Percentiles rank a stretch among this genome's conserved stretches.
Conservation (phyloP, 2,329 filamentous ascomycete genomes). For the Cordyceps pruinosa region DNA sequence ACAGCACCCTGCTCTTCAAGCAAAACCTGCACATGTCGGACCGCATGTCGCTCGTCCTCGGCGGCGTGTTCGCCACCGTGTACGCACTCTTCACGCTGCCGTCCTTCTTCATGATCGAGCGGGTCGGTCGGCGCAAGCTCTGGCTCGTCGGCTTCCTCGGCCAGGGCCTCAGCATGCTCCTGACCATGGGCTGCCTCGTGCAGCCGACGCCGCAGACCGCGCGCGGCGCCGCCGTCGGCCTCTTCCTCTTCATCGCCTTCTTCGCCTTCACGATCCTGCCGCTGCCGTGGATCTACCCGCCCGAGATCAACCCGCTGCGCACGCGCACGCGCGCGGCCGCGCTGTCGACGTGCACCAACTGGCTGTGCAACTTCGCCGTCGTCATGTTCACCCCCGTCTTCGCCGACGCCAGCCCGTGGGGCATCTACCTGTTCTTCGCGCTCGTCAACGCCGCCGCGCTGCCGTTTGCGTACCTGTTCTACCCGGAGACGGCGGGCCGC, state of each 20-base stretch:
- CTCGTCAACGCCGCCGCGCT: conserved; percentile 46
- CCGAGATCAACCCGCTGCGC: conserved; percentile 33
- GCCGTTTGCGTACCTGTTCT: conserved; percentile 46
- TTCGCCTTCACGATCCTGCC: conserved; percentile 43
- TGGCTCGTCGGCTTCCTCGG: too few relatives aligned
- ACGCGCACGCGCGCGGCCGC: conserved; percentile 32
- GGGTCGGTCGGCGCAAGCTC: too few relatives aligned
- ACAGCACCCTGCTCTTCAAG: too few relatives aligned
- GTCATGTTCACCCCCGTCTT: conserved; percentile 32
- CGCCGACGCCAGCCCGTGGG: conserved; percentile 39
- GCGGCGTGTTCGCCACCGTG: too few relatives aligned
- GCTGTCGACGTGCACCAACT: conserved; percentile 30
- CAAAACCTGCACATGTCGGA: too few relatives aligned
- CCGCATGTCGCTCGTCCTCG: too few relatives aligned
- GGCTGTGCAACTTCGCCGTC: conserved; percentile 35
- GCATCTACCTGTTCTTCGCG: conserved; percentile 45
- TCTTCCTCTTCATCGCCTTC: conserved; percentile 51
- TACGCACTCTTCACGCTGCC: too few relatives aligned
- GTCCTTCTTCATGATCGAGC: too few relatives aligned
- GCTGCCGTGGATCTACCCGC: conserved; percentile 38
- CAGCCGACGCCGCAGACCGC: too few relatives aligned
- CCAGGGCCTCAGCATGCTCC: too few relatives aligned
- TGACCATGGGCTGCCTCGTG: too few relatives aligned
- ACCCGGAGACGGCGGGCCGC: conserved; percentile 51
- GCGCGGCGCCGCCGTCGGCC: too few relatives aligned